Evolutionary conservation across 495 filamentous ascomycete genomes (phyloP).

Genomic region (Penicillium manginii): DNA sequence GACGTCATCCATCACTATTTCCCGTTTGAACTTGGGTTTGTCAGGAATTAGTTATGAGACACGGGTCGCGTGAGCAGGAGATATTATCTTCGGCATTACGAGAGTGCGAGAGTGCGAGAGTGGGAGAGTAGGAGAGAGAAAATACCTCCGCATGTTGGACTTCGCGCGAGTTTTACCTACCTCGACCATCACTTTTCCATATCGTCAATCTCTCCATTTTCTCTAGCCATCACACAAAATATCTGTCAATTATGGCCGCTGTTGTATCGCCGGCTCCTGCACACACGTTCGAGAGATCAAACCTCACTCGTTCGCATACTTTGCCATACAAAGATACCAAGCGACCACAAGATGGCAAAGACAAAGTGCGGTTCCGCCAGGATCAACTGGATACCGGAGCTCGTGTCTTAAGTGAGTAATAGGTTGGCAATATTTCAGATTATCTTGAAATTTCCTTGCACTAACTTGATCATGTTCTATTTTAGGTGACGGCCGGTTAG

Average conservation of each 20-base stretch:
- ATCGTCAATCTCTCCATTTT: background rate
- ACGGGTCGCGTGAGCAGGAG: background rate
- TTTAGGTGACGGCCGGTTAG: conserved; percentile 30
- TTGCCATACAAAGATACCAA: background rate
- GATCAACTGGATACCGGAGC: background rate
- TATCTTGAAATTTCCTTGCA: background rate
- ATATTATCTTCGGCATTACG: background rate
- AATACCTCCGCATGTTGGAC: background rate
- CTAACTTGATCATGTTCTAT: background rate
- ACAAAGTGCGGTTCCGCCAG: background rate
- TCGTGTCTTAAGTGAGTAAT: background rate
- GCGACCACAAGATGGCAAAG: background rate
- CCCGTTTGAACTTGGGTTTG: background rate
- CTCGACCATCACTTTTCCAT: background rate
- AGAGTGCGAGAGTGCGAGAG: background rate
- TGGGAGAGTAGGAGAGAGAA: too few relatives aligned
- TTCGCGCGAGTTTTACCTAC: background rate
- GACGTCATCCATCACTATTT: conserved; percentile 2
- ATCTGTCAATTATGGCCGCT: background rate
- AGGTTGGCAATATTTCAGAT: background rate
- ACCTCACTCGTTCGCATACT: background rate
- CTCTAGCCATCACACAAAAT: background rate
- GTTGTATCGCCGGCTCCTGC: background rate
- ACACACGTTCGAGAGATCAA: background rate
- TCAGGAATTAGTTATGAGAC: background rate